Percentiles rank a stretch among this genome's conserved stretches.
Evolutionary conservation across 2,329 filamentous ascomycete species (phyloP).

Genomic region (Parascedosporium putredinis): DNA sequence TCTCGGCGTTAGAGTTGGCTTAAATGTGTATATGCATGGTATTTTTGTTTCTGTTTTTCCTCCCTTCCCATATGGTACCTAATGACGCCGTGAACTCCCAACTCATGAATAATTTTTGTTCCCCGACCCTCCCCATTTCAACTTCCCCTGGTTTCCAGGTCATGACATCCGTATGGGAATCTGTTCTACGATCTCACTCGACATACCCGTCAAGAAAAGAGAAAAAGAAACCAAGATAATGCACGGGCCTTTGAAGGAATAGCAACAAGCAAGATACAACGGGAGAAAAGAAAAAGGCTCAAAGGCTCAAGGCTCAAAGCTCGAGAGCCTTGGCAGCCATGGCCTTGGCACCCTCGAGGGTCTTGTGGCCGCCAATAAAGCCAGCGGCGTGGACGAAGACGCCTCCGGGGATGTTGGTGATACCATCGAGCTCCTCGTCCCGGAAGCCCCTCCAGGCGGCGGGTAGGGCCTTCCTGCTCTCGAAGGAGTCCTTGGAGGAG

Average conservation of each 20-base stretch:
- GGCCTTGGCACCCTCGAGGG: constrained; percentile 72
- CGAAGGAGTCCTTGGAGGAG: constrained; percentile 72
- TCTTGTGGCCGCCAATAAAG: constrained; percentile 94
- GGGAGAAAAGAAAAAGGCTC: too few relatives aligned
- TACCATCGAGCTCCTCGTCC: constrained; percentile 70
- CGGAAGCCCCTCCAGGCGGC: constrained; percentile 86
- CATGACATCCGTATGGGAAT: too few relatives aligned
- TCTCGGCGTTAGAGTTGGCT: too few relatives aligned
- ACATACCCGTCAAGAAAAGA: too few relatives aligned
- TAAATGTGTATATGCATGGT: too few relatives aligned
- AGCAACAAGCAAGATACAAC: not conserved
- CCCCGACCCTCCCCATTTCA: too few relatives aligned
- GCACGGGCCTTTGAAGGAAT: not conserved
- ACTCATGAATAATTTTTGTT: too few relatives aligned
- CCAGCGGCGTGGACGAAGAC: constrained; percentile 92
- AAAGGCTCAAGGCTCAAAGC: not conserved
- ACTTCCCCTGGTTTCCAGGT: too few relatives aligned
- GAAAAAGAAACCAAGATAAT: not conserved
- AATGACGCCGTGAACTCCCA: too few relatives aligned
- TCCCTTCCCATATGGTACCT: too few relatives aligned
- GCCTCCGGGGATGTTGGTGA: constrained; percentile 59
- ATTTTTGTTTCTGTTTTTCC: too few relatives aligned
- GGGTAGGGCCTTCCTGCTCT: constrained; percentile 83
- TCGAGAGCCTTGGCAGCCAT: constrained; percentile 72
- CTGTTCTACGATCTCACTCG: too few relatives aligned